phyloP scores from a whole-genome alignment of 176 grass and related monocot species.

The Alloteropsis semialata region DNA sequence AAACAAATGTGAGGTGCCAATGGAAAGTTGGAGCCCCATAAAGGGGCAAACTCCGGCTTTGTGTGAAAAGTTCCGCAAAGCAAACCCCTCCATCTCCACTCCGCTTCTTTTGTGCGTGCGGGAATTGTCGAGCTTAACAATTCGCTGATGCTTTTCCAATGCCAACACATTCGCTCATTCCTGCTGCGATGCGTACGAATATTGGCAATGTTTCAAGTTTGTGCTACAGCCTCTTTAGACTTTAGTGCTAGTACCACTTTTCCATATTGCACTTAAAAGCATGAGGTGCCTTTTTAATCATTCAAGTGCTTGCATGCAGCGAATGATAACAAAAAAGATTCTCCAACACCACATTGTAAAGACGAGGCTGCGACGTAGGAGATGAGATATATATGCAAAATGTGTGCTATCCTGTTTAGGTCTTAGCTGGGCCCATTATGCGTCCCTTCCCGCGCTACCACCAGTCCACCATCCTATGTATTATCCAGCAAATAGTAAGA shows the following conservation, averaged over 20 bases:
- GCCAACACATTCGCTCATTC: slow-evolving; percentile 31
- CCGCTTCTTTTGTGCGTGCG: background rate
- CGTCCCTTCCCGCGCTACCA: background rate
- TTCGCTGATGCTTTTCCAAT: slow-evolving; percentile 13
- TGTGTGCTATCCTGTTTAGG: background rate
- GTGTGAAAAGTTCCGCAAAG: slow-evolving; percentile 45
- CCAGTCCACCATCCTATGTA: no score
- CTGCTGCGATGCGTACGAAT: background rate
- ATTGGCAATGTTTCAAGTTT: background rate
- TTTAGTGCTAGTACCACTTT: background rate
- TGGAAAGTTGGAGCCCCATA: slow-evolving; percentile 42
- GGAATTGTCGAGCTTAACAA: slow-evolving; percentile 35
- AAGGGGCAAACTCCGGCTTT: slow-evolving; percentile 47
- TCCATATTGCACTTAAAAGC: slow-evolving; percentile 25
- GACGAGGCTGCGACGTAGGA: background rate
- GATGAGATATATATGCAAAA: background rate
- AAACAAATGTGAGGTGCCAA: slow-evolving; percentile 50
- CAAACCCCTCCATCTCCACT: background rate
- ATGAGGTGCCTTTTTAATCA: slow-evolving; percentile 17
- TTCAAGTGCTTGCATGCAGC: slow-evolving; percentile 38
- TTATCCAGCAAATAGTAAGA: background rate
- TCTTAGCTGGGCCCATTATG: background rate
- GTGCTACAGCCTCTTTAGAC: slow-evolving; percentile 16
- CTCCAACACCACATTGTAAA: background rate
- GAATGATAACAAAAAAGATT: slow-evolving; percentile 29